A percentile compares a stretch with the other conserved stretches of the same genome.
phyloP scores from a whole-genome alignment of 2,329 filamentous ascomycete genomes.

The Aspergillus candidus region DNA sequence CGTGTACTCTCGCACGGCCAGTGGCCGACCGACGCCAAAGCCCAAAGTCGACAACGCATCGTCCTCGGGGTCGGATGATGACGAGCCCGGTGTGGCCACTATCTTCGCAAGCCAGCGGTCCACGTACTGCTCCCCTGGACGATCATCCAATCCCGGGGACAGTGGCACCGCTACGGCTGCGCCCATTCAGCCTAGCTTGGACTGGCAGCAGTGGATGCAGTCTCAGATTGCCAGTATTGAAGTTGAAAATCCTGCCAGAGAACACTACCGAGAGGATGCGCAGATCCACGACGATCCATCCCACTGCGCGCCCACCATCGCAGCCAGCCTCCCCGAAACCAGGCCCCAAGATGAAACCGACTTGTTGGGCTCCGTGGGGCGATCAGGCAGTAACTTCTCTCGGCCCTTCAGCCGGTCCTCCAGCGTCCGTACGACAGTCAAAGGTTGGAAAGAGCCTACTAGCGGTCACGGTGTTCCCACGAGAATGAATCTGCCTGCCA shows the following conservation, averaged over 20 bases:
- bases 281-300: constrained; percentile 28
- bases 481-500: too few species aligned
- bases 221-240: constrained; percentile 31
- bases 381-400: constrained; percentile 30
- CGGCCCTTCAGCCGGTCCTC: constrained; percentile 32
- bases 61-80: constrained; percentile 11
- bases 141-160: constrained; percentile 1
- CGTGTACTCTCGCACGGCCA: constrained; percentile 39
- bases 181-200: constrained; percentile 19
- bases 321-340: background rate
- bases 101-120: constrained; percentile 29
- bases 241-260: constrained; percentile 18
- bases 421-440: constrained; percentile 19
- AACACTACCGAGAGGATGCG: constrained; percentile 36
- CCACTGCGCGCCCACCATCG: constrained; percentile 4
- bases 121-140: constrained; percentile 27
- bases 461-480: background rate
- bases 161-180: constrained; percentile 1
- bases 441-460: constrained; percentile 7
- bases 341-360: background rate
- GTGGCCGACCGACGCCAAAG: constrained; percentile 22
- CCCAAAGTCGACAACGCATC: background rate
- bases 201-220: constrained; percentile 36
- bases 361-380: constrained; percentile 1
- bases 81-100: constrained; percentile 32